These are phyloP conservation scores for Quercus suber DNA, from an alignment of 306 rosid genomes.

Conservation along the genomic window DNA sequence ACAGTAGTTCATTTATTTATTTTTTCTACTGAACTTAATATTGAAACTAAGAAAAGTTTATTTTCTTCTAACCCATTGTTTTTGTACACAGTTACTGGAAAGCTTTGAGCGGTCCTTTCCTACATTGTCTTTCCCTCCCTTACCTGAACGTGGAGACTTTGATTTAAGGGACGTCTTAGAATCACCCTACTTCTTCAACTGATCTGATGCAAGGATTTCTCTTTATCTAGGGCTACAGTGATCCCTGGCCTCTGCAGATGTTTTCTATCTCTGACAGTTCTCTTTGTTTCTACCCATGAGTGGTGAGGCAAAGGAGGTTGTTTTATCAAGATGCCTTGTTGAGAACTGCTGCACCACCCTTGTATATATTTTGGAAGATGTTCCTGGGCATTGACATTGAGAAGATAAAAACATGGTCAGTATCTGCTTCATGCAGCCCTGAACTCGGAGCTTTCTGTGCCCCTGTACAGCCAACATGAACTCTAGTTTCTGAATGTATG, in stretches of 20 bases:
- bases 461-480: conserved; percentile 20
- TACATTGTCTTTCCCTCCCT: conserved; percentile 54
- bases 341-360: conserved; percentile 14
- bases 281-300: conserved; percentile 6
- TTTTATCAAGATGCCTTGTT: conserved; percentile 13
- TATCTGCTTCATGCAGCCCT: conserved; percentile 4
- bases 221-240: conserved; percentile 6
- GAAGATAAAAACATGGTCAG: conserved; percentile 15
- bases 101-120: conserved; percentile 78
- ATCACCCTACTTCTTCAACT: conserved; percentile 94
- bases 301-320: conserved; percentile 6
- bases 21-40: background rate
- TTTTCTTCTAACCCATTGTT: conserved; percentile 19
- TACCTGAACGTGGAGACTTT: conserved; percentile 88
- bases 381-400: conserved; percentile 23
- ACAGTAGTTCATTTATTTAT: background rate
- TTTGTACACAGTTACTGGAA: conserved; percentile 59
- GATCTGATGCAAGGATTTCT: conserved; percentile 23
- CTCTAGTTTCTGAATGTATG: background rate
- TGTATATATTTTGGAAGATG: conserved; percentile 23
- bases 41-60: background rate
- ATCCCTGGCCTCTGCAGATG: conserved; percentile 12
- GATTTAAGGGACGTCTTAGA: conserved; percentile 65
- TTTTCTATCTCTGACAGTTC: conserved; percentile 18
- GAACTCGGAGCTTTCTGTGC: background rate